phyloP scores from a whole-genome alignment of 306 rosid species.

The Cicer cuneatum region DNA sequence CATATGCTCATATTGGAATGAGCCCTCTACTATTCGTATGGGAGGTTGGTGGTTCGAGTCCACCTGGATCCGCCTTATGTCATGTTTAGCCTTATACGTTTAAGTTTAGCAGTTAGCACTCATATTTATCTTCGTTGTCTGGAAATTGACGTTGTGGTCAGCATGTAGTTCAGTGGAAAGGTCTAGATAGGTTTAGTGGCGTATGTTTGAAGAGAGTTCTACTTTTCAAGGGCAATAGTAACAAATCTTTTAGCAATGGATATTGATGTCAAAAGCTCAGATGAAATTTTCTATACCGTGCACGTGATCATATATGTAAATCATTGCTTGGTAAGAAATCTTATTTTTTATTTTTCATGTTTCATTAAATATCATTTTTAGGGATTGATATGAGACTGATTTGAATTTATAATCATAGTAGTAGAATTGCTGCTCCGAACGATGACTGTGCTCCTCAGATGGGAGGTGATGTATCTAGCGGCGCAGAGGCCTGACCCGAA shows the following conservation, averaged over 20 bases:
- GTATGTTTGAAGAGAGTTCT: background rate
- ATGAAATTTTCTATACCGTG: too few species aligned
- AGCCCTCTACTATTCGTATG: background rate
- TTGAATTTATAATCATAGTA: too few species aligned
- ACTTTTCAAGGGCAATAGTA: background rate
- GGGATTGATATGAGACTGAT: too few species aligned
- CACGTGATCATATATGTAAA: too few species aligned
- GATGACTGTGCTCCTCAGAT: too few species aligned
- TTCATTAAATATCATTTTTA: too few species aligned
- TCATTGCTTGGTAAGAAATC: too few species aligned
- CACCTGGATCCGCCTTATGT: background rate
- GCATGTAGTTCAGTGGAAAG: background rate
- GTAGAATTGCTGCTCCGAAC: too few species aligned
- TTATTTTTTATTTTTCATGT: too few species aligned
- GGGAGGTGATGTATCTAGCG: too few species aligned
- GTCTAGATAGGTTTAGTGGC: background rate
- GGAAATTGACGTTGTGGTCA: background rate
- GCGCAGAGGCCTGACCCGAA: too few species aligned
- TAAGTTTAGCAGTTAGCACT: background rate
- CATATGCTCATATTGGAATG: slow-evolving; percentile 12
- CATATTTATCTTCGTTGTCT: background rate
- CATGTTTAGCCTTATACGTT: background rate
- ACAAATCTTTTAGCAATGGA: background rate
- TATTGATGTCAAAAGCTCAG: background rate
- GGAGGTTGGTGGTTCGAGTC: slow-evolving; percentile 12